Base-by-base conservation (phyloP, 805 yeast genomes). In the Starmerella tilneyi region DNA sequence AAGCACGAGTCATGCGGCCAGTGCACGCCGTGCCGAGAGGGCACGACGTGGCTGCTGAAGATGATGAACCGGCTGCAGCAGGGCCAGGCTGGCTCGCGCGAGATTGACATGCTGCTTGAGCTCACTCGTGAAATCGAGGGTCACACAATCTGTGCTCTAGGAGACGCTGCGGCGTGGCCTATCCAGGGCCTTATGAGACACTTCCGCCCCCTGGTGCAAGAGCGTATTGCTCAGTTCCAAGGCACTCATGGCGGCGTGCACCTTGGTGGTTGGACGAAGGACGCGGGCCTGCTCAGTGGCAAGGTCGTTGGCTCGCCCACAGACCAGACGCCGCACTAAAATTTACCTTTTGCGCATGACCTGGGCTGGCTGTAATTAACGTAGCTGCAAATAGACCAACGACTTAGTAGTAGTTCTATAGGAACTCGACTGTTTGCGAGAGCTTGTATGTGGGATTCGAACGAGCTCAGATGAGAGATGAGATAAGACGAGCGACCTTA, bases 131-230 rank as follows among this genome's bases (percentile, higher is more conserved):
- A 83, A 63, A 77, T 84, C 56, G 94, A 84, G 67, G 94, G 94
- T 41, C 94, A 84, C 67, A 83, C 94, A 43, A 84, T 84, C 59
- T 84, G 94, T 69, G 94, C 94, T 26, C 72, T 84, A 60, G 94
- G 94, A 48, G 94, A 84, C 61, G 94, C 94, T 27, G 85, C 94
- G 47, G 86, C 92, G 24, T 84, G 94, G 94, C 94, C 94, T 36
- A 74, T 84, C 51, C 94, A 84, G 68, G 94, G 94, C 47, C 74
- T 84, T 54, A 81, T 84, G 57, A 79, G 81, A 64, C 79, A 82
- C 53, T 84, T 84, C 74, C 75, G 84, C 63, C 94, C 94, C 13
- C 76, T 77, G 53, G 77, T 84, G 74, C 78, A 78, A 57, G 84
- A 79, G 50, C 76, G 88, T 67, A 79, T 84, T 59, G 70, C 74